Conservation (phyloP, 148 eudicot genomes). For the Diospyros kaki region DNA sequence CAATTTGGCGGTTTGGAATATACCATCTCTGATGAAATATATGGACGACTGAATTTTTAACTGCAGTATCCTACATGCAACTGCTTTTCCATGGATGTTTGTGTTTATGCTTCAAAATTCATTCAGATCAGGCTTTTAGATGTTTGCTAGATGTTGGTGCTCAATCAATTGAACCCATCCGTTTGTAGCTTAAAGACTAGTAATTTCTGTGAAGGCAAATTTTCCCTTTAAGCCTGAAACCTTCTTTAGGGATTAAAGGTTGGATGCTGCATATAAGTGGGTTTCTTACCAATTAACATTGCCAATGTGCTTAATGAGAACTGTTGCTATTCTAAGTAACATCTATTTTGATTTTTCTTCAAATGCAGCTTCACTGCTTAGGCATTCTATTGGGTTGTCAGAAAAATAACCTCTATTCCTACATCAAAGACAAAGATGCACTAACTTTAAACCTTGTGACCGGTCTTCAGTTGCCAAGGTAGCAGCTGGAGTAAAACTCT, state of each 20-base stretch:
- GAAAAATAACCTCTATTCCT: constrained; percentile 36
- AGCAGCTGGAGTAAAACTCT: constrained; percentile 16
- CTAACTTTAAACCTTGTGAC: constrained; percentile 66
- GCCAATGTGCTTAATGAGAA: neutral
- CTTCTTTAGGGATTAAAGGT: neutral
- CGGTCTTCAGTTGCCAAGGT: constrained; percentile 96
- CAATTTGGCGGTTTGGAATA: neutral
- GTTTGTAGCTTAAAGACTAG: neutral
- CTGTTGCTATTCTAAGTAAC: neutral
- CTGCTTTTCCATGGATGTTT: too few relatives aligned
- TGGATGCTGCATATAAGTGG: neutral
- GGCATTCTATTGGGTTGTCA: constrained; percentile 75
- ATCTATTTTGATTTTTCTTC: constrained; percentile 1
- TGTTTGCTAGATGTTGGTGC: neutral
- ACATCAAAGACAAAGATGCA: constrained; percentile 54
- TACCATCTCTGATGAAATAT: neutral
- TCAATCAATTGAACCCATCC: neutral
- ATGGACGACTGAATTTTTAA: too few relatives aligned
- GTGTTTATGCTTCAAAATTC: neutral
- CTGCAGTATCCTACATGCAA: too few relatives aligned
- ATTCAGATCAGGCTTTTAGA: neutral
- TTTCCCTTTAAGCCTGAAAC: neutral
- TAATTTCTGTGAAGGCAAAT: too few relatives aligned
- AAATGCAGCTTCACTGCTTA: constrained; percentile 80
- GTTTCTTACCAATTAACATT: neutral